Evolutionary conservation across 2,329 filamentous ascomycete species (phyloP), one percentile per base, ranked within the genome.

Genomic region (Arthroderma uncinatum): DNA sequence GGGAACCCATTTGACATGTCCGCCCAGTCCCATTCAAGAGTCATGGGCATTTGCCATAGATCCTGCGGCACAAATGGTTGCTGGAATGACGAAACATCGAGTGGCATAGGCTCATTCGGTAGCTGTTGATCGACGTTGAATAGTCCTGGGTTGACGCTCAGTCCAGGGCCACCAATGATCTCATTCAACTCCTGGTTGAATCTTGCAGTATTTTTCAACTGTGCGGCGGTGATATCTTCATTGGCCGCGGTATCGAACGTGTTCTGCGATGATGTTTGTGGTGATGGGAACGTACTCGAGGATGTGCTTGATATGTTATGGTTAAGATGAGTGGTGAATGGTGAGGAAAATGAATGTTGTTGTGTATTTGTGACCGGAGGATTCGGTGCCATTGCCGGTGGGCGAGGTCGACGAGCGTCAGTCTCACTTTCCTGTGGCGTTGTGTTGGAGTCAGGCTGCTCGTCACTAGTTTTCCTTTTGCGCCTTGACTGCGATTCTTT

Each of bases 11-110:
- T 58, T 3, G 58, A 36, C 60, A 62, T 61, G 57, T 77, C 74
- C 2, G 74, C 81, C 84, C 84, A 87, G 62, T 86, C 89, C 90
- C 91, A 96, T 68, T 97, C 92, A 21, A 97, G 79, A 2, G 89
- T 94, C 85, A 95, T 95, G 1, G 92, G 91, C 82, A 97, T 85
- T 70, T 92, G 87, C 83, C 93, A 98, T 25, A 97, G 73, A 72
- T 97, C 93, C 65, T 92, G 89, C 3, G 93, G 92, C 21, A 97
- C 82, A 65, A 95, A 86, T 0, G 91, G 91, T 63, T 94, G 87
- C 65, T 91, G 86, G 67, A 91, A 90, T 16, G 77, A 66, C 10
- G 72, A 70, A 36, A 74, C 67, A 57, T 66, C 67, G 30, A 69
- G 59, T 7, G 67, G 65, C 9, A 68, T 66, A 33, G 68, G 64